A percentile compares a stretch with the other conserved stretches of the same genome.
phyloP scores from a whole-genome alignment of 768 basidiomycete species.

The Rhodosporidiobolus sp. region DNA sequence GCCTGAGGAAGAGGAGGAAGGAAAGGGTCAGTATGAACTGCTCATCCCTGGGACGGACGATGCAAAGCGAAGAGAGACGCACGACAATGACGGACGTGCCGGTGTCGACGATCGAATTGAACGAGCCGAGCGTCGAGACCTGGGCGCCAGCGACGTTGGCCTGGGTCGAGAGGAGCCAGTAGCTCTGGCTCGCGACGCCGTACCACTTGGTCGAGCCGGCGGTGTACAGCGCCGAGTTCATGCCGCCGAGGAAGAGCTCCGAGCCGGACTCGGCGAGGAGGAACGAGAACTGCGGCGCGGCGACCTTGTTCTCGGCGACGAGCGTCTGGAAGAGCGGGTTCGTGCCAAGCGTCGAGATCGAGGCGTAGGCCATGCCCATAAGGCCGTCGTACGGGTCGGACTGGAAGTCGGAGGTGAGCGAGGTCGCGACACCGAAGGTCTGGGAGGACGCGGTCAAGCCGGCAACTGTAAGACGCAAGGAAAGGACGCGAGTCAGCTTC shows the following conservation, averaged over 20 bases:
- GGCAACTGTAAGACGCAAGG: slow-evolving; percentile 46
- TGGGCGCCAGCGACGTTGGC: slow-evolving; percentile 42
- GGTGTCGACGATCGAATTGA: slow-evolving; percentile 45
- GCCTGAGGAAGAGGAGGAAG: slow-evolving; percentile 15
- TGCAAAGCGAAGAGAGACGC: neutral
- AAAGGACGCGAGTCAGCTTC: too few species aligned
- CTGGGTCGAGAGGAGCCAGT: slow-evolving; percentile 44
- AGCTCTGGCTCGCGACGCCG: slow-evolving; percentile 47
- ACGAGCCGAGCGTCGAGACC: slow-evolving; percentile 41
- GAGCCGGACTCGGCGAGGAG: slow-evolving; percentile 31
- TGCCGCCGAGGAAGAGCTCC: slow-evolving; percentile 50
- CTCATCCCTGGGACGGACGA: neutral
- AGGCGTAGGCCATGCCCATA: slow-evolving; percentile 47
- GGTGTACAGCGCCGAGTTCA: slow-evolving; percentile 44
- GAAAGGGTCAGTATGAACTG: neutral
- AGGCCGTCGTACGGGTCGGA: slow-evolving; percentile 41
- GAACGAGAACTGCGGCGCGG: slow-evolving; percentile 40
- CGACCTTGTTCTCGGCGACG: slow-evolving; percentile 31
- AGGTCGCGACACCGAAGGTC: slow-evolving; percentile 53
- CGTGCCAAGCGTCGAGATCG: slow-evolving; percentile 55
- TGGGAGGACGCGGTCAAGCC: slow-evolving; percentile 53
- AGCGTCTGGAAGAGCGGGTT: slow-evolving; percentile 42
- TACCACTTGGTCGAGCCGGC: slow-evolving; percentile 46
- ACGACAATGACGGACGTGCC: slow-evolving; percentile 42
- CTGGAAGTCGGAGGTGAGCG: slow-evolving; percentile 33